phyloP scores from a whole-genome alignment of 352 stramenopile species.

The Phytophthora brassicae region DNA sequence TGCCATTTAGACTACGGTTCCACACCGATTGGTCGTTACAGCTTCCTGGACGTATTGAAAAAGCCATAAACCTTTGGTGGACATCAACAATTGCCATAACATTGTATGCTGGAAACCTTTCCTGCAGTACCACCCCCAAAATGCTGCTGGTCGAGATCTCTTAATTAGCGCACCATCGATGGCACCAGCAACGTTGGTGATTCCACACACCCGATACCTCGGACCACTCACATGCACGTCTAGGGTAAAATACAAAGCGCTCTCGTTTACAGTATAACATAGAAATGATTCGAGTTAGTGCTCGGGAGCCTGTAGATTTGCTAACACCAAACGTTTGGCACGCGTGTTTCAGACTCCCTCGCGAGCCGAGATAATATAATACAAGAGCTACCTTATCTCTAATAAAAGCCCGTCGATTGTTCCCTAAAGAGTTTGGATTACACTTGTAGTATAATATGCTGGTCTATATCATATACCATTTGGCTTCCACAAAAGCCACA shows the following conservation, averaged over 20 bases:
- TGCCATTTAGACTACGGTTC: not conserved
- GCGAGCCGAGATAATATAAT: not conserved
- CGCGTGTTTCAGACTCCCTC: no score
- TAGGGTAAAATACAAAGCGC: slow-evolving; percentile 6
- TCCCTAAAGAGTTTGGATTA: not conserved
- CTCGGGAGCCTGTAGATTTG: slow-evolving; percentile 4
- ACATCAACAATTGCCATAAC: not conserved
- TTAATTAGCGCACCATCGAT: not conserved
- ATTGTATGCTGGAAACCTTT: not conserved
- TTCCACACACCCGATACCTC: not conserved
- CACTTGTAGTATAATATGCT: slow-evolving; percentile 1
- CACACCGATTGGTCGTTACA: not conserved
- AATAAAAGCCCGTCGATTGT: not conserved
- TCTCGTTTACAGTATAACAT: slow-evolving; percentile 3
- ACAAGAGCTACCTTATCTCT: slow-evolving; percentile 1
- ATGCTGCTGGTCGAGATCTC: not conserved
- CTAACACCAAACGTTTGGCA: slow-evolving; percentile 8
- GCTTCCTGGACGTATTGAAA: not conserved
- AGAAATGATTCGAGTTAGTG: slow-evolving; percentile 4
- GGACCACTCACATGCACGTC: not conserved
- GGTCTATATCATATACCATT: not conserved
- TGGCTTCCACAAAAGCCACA: not conserved
- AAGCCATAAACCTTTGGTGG: not conserved
- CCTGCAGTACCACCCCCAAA: no score
- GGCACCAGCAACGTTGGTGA: not conserved